Evolutionary conservation across 768 basidiomycete genomes (phyloP).

Genomic region (Naganishia antarctica): DNA sequence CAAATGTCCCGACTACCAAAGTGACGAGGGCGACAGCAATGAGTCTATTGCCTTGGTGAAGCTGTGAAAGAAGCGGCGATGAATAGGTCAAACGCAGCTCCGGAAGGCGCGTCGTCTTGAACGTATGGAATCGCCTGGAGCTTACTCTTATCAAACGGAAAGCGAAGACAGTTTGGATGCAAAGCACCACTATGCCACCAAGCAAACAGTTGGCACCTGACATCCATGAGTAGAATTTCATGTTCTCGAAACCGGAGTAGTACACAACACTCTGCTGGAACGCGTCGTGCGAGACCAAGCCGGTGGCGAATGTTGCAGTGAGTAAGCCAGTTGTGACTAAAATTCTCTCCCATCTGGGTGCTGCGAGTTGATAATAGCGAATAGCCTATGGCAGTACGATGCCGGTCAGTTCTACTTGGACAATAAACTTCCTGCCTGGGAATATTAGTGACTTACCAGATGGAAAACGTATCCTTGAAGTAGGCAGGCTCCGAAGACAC

Average conservation of each 20-base stretch:
- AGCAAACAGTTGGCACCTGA: constrained; percentile 1
- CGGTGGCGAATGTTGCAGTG: neutral
- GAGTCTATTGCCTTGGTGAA: neutral
- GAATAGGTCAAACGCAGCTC: neutral
- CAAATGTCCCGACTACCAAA: neutral
- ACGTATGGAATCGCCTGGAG: too few species aligned
- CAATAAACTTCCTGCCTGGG: too few species aligned
- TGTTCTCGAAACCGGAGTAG: neutral
- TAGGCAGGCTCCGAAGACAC: neutral
- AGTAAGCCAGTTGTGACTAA: neutral
- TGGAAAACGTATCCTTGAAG: constrained; percentile 7
- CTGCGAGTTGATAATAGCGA: constrained; percentile 13
- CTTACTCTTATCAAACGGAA: constrained; percentile 9
- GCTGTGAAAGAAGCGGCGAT: neutral
- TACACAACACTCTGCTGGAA: neutral
- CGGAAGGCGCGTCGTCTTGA: too few species aligned
- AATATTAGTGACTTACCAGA: neutral
- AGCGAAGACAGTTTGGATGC: neutral
- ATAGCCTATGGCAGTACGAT: neutral
- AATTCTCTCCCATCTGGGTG: neutral
- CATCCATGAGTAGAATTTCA: neutral
- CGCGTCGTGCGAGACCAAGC: neutral
- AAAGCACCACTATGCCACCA: neutral
- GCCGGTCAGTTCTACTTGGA: too few species aligned
- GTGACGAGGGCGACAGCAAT: neutral